Evolutionary conservation across 371 early-diverging fungal species (phyloP), one percentile per base, ranked within the genome.

Genomic region (Funneliformis caledonium): DNA sequence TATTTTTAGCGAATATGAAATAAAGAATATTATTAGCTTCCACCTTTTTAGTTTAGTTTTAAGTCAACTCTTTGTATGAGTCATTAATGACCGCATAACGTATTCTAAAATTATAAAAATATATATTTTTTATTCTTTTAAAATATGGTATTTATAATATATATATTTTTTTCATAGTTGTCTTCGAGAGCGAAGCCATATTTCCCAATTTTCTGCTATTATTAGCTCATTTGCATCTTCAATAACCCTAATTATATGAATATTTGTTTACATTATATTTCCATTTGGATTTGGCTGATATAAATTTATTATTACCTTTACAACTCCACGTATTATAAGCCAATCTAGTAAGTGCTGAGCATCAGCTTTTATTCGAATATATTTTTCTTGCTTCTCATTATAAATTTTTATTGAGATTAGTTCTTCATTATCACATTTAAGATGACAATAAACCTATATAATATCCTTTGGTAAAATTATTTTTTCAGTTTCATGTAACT

Each of bases 231-330:
- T 68, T 31, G 22, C 45, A 68, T 19, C 45, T 68, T 68, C 43
- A 68, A 68, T 12, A 19, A 45, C 19, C 33, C 69, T 42, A 68
- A 68, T 7, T 68, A 68, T 68, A 7, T 68, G 69, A 68, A 68
- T 22, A 68, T 68, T 68, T 10, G 19, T 68, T 37, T 68, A 43
- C 1, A 68, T 16, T 43, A 2, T 45, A 68, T 37, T 68, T 68
- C 69, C n/a, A 68, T 68, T 68, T 42, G 43, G 37, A 16, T 68
- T 68, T 68, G 5, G n/a, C 42, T n/a, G 19, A 7, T 68, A 68
- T 68, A 68, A 68, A 37, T 68, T 45, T 68, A 26, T 26, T 0
- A 68, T 68, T 68, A 68, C 45, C n/a, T 68, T 68, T 37, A 68
- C 45, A 11, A 68, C 12, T 68, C 1, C 14, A 42, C 69, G 4